Conservation (phyloP, 306 rosid species). For the cucumber (Cucumis sativus) region Cucumber_9930_V3 NC_026658.2:22980501-22981000, state of each 20-base stretch:
- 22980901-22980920: too few relatives aligned
- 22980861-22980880: too few relatives aligned
- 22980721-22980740: background rate
- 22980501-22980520: background rate
- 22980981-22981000: too few relatives aligned
- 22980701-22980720: background rate
- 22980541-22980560: background rate
- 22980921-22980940: too few relatives aligned
- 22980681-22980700: background rate
- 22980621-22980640: background rate
- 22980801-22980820: background rate
- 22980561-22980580: background rate
- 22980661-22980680: background rate
- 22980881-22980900: too few relatives aligned
- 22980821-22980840: background rate
- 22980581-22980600: background rate
- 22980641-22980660: background rate
- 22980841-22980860: too few relatives aligned
- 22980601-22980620: background rate
- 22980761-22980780: background rate
- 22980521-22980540: background rate
- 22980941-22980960: too few relatives aligned
- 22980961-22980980: too few relatives aligned
- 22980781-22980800: background rate
- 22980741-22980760: background rate